phyloP scores from a whole-genome alignment of 306 rosid species.

The Acmispon strigosus region DNA sequence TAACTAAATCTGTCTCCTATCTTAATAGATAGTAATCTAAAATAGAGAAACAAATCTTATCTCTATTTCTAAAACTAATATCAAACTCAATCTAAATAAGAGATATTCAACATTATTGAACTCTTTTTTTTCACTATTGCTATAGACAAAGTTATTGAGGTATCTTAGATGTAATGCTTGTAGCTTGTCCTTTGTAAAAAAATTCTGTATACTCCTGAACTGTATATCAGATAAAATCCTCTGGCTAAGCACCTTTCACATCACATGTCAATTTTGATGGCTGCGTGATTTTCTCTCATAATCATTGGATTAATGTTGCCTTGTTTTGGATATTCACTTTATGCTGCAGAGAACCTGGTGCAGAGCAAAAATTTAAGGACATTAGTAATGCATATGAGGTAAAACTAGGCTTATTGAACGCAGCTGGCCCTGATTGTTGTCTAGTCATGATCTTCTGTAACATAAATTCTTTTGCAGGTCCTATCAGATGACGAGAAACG shows the following conservation, averaged over 20 bases:
- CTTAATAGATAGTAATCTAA: too few relatives aligned
- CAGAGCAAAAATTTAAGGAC: constrained; percentile 87
- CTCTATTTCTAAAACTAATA: too few relatives aligned
- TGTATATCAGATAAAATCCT: neutral
- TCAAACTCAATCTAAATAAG: too few relatives aligned
- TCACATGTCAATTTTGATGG: constrained; percentile 8
- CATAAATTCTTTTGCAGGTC: constrained; percentile 50
- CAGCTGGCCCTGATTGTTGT: neutral
- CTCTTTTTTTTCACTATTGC: neutral
- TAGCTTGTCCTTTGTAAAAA: neutral
- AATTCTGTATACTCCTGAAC: neutral
- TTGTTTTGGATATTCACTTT: neutral
- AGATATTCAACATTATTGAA: too few relatives aligned
- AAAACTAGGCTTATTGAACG: constrained; percentile 19
- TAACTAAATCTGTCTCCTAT: too few relatives aligned
- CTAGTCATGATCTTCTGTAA: constrained; percentile 7
- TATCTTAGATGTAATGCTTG: neutral
- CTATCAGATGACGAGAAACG: constrained; percentile 94
- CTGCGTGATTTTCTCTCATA: neutral
- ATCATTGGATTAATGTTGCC: neutral
- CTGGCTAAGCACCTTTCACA: neutral
- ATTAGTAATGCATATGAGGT: constrained; percentile 97
- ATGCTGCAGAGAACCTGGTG: constrained; percentile 73
- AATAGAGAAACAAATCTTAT: too few relatives aligned
- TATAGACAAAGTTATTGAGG: neutral